Evolutionary conservation across 164 flowering plant genomes (phyloP).

Genomic region (Chimonanthus praecox): DNA sequence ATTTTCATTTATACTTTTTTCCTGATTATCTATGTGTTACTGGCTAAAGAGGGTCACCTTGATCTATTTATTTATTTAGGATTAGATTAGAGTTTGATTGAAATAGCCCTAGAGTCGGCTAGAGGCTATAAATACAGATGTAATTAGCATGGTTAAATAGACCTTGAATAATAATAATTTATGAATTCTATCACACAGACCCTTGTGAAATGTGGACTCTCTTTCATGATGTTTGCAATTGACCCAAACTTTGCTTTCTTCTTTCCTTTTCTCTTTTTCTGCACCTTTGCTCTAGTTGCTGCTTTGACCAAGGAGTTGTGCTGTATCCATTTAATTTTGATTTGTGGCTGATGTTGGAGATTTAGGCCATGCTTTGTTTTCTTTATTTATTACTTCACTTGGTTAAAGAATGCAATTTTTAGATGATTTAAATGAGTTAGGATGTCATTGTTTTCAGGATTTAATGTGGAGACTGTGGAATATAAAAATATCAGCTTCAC

Average conservation of each 20-base stretch:
- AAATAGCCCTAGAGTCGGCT: no score
- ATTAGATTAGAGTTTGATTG: no score
- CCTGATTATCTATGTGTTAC: no score
- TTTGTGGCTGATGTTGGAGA: background rate
- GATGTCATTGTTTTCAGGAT: slow-evolving; percentile 41
- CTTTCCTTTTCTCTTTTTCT: background rate
- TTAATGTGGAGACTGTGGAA: slow-evolving; percentile 94
- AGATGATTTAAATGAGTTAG: background rate
- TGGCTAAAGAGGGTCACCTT: no score
- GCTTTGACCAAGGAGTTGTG: background rate
- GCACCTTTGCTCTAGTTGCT: background rate
- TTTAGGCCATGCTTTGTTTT: background rate
- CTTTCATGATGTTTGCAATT: background rate
- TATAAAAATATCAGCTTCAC: slow-evolving; percentile 97
- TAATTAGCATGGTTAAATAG: no score
- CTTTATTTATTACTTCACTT: background rate
- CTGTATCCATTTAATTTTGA: background rate
- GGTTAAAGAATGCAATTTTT: background rate
- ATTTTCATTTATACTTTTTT: no score
- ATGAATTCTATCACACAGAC: no score
- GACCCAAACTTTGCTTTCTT: background rate
- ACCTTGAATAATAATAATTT: no score
- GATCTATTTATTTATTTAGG: no score
- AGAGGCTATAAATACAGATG: no score
- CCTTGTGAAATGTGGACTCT: background rate